A percentile compares a stretch with the other conserved stretches of the same genome.
These are phyloP conservation scores for Fusarium sublunatum DNA, from an alignment of 2,329 filamentous ascomycete species.

Conservation along the genomic window DNA sequence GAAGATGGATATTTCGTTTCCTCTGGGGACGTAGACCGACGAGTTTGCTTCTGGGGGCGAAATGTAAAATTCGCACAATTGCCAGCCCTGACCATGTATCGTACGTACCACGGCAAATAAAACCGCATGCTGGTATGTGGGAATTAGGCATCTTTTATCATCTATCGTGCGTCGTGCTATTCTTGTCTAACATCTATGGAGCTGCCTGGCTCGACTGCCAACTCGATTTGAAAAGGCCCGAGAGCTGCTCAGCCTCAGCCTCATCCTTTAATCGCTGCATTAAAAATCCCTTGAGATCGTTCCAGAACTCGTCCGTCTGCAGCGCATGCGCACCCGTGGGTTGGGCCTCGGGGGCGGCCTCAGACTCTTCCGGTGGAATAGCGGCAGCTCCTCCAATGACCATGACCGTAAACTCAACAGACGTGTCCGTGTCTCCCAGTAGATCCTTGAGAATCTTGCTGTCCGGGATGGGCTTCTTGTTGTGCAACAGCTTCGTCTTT, in stretches of 20 bases:
- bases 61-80: slow-evolving; percentile 46
- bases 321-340: slow-evolving; percentile 69
- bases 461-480: slow-evolving; percentile 86
- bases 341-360: slow-evolving; percentile 45
- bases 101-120: slow-evolving; percentile 47
- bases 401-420: slow-evolving; percentile 87
- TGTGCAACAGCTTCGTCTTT: slow-evolving; percentile 87
- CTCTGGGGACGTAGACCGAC: slow-evolving; percentile 25
- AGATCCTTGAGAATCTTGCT: slow-evolving; percentile 82
- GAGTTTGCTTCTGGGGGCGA: slow-evolving; percentile 42
- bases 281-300: slow-evolving; percentile 83
- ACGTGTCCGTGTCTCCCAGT: slow-evolving; percentile 61
- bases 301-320: slow-evolving; percentile 83
- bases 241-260: slow-evolving; percentile 70
- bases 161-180: slow-evolving; percentile 31
- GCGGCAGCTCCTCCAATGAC: slow-evolving; percentile 76
- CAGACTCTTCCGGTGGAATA: slow-evolving; percentile 55
- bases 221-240: slow-evolving; percentile 74
- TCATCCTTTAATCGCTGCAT: slow-evolving; percentile 81
- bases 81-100: slow-evolving; percentile 48
- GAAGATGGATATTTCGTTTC: slow-evolving; percentile 39
- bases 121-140: slow-evolving; percentile 48
- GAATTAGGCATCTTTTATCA: slow-evolving; percentile 35
- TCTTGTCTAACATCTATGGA: slow-evolving; percentile 33
- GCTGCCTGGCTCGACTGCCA: slow-evolving; percentile 66